phyloP scores from a whole-genome alignment of 257 asterid species.

The Sherardia arvensis region DNA sequence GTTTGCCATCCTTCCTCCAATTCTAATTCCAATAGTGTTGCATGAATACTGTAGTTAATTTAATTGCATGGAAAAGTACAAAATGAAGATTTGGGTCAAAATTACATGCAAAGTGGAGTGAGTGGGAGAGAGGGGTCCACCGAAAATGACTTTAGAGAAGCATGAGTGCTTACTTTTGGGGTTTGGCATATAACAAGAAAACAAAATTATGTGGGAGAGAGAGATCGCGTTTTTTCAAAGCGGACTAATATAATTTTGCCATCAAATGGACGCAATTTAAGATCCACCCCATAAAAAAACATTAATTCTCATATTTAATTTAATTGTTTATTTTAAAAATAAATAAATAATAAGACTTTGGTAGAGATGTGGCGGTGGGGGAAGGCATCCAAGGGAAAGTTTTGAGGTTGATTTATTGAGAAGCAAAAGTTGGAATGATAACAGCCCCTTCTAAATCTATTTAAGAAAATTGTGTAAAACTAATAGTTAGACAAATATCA shows the following conservation, averaged over 20 bases:
- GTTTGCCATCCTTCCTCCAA: no score
- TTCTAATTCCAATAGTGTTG: no score
- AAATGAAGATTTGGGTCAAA: conserved; percentile 10
- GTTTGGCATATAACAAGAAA: conserved; percentile 30
- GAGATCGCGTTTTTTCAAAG: conserved; percentile 75
- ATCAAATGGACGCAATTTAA: neutral
- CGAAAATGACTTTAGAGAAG: conserved; percentile 43
- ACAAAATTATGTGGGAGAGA: conserved; percentile 47
- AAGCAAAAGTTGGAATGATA: conserved; percentile 22
- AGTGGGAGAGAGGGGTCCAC: conserved; percentile 36
- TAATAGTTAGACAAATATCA: no score
- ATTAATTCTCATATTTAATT: no score
- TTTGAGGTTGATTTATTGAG: conserved; percentile 19
- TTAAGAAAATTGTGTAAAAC: no score
- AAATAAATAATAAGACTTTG: neutral
- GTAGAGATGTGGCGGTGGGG: conserved; percentile 35
- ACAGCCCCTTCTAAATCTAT: conserved; percentile 19
- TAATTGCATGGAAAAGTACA: conserved; percentile 6
- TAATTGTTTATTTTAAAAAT: no score
- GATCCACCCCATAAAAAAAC: neutral
- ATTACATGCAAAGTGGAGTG: conserved; percentile 8
- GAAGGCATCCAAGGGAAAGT: conserved; percentile 31
- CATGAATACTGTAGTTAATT: neutral
- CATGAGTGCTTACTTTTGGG: conserved; percentile 59
- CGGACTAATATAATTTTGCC: conserved; percentile 23